These are phyloP conservation scores for Poronia punctata DNA, from an alignment of 495 filamentous ascomycete genomes.

Conservation along the genomic window DNA sequence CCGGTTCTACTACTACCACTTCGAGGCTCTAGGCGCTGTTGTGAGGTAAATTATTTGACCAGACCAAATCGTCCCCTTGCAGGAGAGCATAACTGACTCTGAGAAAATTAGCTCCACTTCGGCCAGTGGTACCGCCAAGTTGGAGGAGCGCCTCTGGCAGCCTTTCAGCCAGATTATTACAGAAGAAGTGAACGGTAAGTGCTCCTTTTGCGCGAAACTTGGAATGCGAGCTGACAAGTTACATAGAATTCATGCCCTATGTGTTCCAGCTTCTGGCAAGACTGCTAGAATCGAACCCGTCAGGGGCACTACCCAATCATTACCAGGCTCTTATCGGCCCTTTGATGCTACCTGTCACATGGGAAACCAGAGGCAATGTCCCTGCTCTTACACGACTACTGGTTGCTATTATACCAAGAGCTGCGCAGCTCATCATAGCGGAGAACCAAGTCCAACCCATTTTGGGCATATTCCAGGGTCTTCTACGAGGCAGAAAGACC, in stretches of 20 bases:
- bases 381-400: constrained; percentile 82
- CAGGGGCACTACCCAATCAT: constrained; percentile 62
- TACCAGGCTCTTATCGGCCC: constrained; percentile 69
- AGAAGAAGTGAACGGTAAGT: constrained; percentile 69
- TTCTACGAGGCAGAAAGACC: constrained; percentile 63
- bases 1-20: constrained; percentile 96
- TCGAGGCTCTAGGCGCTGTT: constrained; percentile 92
- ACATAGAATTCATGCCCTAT: constrained; percentile 85
- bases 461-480: constrained; percentile 86
- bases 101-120: constrained; percentile 56
- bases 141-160: constrained; percentile 69
- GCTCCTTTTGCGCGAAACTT: too few relatives aligned
- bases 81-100: constrained; percentile 13
- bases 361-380: constrained; percentile 88
- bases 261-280: constrained; percentile 92
- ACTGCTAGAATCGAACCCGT: constrained; percentile 74
- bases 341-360: constrained; percentile 67
- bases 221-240: constrained; percentile 14
- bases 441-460: constrained; percentile 68
- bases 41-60: constrained; percentile 50
- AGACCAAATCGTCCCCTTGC: background rate
- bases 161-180: constrained; percentile 71
- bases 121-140: constrained; percentile 49
- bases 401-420: constrained; percentile 74
- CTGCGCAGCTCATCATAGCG: constrained; percentile 59